Conservation (phyloP, 2,329 filamentous ascomycete genomes). For the Pestalotiopsis sp. region DNA sequence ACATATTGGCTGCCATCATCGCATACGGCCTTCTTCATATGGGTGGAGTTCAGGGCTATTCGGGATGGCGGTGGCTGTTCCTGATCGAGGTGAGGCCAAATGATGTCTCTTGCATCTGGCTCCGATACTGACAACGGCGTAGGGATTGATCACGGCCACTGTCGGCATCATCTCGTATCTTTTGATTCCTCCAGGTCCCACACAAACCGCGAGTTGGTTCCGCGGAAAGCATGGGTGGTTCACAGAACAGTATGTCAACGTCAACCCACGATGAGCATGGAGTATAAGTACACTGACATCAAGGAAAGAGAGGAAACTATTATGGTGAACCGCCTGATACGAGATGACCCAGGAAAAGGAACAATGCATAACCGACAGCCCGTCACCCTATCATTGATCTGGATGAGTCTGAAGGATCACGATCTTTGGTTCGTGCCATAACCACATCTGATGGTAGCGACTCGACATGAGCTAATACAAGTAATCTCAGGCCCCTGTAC, state of each 20-base stretch:
- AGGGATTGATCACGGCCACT: slow-evolving; percentile 29
- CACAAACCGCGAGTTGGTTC: slow-evolving; percentile 50
- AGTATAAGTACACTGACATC: not conserved
- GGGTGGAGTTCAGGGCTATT: slow-evolving; percentile 35
- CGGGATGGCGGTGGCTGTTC: slow-evolving; percentile 51
- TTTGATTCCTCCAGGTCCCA: slow-evolving; percentile 50
- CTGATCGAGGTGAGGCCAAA: slow-evolving; percentile 54
- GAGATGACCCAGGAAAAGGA: slow-evolving; percentile 25
- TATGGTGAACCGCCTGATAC: slow-evolving; percentile 56
- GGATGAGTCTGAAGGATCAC: slow-evolving; percentile 12
- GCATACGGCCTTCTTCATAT: slow-evolving; percentile 40
- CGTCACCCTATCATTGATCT: slow-evolving; percentile 1
- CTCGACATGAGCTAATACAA: not conserved
- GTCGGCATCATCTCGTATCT: slow-evolving; percentile 53
- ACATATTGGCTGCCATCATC: slow-evolving; percentile 35
- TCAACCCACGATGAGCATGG: not conserved
- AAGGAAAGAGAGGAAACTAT: slow-evolving; percentile 50
- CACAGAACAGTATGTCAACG: slow-evolving; percentile 41
- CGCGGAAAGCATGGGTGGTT: slow-evolving; percentile 56
- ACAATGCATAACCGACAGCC: slow-evolving; percentile 13
- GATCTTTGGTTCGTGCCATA: slow-evolving; percentile 6
- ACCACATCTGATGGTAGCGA: not conserved
- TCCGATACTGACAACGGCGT: not conserved
- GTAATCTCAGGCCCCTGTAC: slow-evolving; percentile 45
- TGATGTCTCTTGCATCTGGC: not conserved